Conservation (phyloP, 2,329 filamentous ascomycete genomes). For the Aureobasidium namibiae region DNA sequence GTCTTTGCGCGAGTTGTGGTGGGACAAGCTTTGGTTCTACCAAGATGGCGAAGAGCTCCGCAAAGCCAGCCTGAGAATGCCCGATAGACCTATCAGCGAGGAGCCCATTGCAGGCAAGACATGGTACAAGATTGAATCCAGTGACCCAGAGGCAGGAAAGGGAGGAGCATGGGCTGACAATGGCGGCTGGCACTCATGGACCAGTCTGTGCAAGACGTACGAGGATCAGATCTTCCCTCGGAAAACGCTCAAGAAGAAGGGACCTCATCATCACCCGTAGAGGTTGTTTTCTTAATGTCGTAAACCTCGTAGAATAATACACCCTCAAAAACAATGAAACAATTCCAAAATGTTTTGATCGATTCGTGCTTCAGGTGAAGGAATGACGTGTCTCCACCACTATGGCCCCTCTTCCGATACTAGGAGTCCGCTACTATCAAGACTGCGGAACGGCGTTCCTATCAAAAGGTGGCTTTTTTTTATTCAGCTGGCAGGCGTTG, state of each 20-base stretch:
- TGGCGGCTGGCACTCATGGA: constrained; percentile 23
- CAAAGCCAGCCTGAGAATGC: constrained; percentile 15
- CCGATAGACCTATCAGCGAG: constrained; percentile 16
- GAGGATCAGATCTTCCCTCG: constrained; percentile 18
- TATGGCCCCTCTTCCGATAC: not conserved
- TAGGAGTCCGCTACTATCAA: not conserved
- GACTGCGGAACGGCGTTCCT: not conserved
- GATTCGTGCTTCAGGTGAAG: not conserved
- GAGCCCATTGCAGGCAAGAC: constrained; percentile 19
- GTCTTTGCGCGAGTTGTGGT: constrained; percentile 22
- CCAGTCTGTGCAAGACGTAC: constrained; percentile 18
- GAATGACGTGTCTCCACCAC: not conserved
- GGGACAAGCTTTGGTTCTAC: constrained; percentile 26
- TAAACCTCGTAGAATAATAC: not conserved
- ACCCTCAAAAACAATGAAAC: not conserved
- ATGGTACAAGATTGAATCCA: constrained; percentile 20
- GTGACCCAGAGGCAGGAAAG: constrained; percentile 17
- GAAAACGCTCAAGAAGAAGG: constrained; percentile 5
- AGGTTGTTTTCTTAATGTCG: not conserved
- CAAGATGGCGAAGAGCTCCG: constrained; percentile 19
- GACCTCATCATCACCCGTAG: not conserved
- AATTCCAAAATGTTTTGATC: not conserved
- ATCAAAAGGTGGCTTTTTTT: not conserved
- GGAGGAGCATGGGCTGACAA: constrained; percentile 24
- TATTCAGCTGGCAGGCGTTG: not conserved